Percentiles rank a stretch among this genome's conserved stretches.
Conservation (phyloP, 805 yeast species). For the Starmerella ratchasimensis region DNA sequence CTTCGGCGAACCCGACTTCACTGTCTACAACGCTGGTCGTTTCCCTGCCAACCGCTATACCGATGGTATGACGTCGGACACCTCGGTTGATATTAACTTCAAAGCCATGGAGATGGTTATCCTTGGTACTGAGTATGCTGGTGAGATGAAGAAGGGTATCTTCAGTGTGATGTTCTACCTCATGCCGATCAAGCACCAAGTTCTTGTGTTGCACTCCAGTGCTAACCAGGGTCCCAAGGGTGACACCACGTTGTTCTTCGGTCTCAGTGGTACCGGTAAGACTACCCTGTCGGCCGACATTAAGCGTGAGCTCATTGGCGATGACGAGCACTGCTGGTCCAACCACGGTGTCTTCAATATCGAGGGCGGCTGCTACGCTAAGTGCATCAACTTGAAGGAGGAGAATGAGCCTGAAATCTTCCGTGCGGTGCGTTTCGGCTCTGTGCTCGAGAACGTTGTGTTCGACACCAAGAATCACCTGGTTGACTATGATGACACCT, state of each 20-base stretch:
- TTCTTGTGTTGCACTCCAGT: conserved; percentile 87
- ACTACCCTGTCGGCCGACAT: conserved; percentile 96
- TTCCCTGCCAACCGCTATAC: conserved; percentile 97
- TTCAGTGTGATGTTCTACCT: conserved; percentile 97
- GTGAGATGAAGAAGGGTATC: conserved; percentile 99
- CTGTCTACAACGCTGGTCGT: conserved; percentile 96
- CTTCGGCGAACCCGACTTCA: conserved; percentile 96
- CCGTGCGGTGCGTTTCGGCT: conserved; percentile 86
- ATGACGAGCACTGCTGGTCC: conserved; percentile 99
- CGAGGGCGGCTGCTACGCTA: conserved; percentile 99
- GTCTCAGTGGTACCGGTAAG: conserved; percentile 96
- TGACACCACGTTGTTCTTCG: conserved; percentile 91
- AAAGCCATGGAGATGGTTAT: conserved; percentile 98
- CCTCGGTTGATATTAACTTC: conserved; percentile 92
- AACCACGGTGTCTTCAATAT: conserved; percentile 96
- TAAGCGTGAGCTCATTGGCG: conserved; percentile 85
- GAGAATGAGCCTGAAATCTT: conserved; percentile 97
- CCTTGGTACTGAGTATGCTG: conserved; percentile 97
- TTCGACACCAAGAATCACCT: conserved; percentile 65
- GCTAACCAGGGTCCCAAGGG: conserved; percentile 78
- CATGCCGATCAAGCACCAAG: conserved; percentile 88
- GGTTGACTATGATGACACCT: conserved; percentile 71
- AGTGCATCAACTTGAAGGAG: conserved; percentile 74
- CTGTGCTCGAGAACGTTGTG: conserved; percentile 85
- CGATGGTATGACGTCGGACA: conserved; percentile 91